Evolutionary conservation across 305 asterid species (phyloP), one percentile per base, ranked within the genome.

Genomic region (Fraxinus platypoda): DNA sequence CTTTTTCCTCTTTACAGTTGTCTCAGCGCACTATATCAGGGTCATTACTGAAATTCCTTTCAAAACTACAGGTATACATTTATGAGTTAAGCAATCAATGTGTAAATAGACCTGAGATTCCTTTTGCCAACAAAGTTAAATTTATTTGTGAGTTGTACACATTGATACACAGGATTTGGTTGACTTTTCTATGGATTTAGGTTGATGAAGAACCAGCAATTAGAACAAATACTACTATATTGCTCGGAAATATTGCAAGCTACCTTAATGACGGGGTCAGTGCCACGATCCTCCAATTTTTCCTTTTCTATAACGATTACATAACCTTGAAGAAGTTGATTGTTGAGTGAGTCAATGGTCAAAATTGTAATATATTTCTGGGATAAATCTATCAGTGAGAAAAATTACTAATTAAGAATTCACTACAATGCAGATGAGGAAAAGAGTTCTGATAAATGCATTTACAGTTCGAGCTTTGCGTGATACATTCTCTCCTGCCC

Each of bases 131-230:
- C 13, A 30, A 30, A 71, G 43, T 71, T 71, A n/a, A 34, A 71
- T 28, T 71, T 31, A 71, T 37, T 75, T 15, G 46, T 6, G 76
- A 31, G 8, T 33, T 33, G 26, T 17, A 46, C 8, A 26, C 72
- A 43, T 78, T 78, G 41, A 30, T 64, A 3, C 11, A 34, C 28
- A 62, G 70, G 64, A 73, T 62, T 75, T 82, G 31, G 31, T 25
- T 84, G 73, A 33, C 59, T 78, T 84, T 52, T 76, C 78, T 85
- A 25, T 82, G 74, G 81, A 77, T 88, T 80, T 82, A 97, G 99
- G 97, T 97, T 84, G 99, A 97, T 84, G 99, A 97, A 87, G 99
- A 97, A 87, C 95, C 99, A 19, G 98, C 97, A 59, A 97, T 97
- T 84, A 92, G 99, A 85, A 97, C 99, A 82, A 97, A 94, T 86